These are phyloP conservation scores for Triadica sebifera DNA, from an alignment of 345 rosid genomes.

Conservation along the genomic window DNA sequence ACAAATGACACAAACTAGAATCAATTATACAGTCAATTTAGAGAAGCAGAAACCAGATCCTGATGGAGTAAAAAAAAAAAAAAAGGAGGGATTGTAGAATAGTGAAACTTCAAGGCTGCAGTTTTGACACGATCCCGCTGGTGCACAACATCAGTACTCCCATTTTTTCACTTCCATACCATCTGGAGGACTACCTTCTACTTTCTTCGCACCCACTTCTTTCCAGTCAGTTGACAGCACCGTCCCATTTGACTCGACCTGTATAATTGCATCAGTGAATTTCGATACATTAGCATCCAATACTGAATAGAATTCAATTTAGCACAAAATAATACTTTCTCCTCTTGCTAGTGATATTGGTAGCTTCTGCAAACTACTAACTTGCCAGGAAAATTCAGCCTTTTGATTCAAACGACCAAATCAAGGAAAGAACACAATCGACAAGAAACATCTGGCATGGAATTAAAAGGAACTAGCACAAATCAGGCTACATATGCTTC, in stretches of 20 bases:
- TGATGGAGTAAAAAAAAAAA: too few species aligned
- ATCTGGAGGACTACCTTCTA: conserved; percentile 70
- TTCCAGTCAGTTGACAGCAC: conserved; percentile 80
- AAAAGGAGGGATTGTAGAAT: neutral
- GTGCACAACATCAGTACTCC: conserved; percentile 39
- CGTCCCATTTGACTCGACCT: conserved; percentile 81
- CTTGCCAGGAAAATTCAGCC: neutral
- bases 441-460: too few species aligned
- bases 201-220: conserved; percentile 70
- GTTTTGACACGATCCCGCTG: neutral
- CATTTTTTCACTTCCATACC: conserved; percentile 81
- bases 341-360: neutral
- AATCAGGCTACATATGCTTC: neutral
- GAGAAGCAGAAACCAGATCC: neutral
- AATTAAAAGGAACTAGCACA: neutral
- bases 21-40: neutral
- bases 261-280: conserved; percentile 3
- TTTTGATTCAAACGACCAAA: neutral
- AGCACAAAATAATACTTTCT: neutral
- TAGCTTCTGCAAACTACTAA: neutral
- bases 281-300: neutral
- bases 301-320: neutral
- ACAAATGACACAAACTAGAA: neutral
- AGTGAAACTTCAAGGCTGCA: neutral
- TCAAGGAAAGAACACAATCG: too few species aligned